Evolutionary conservation across 331 rosid species (phyloP).

Genomic region (Acacia pycnantha): DNA sequence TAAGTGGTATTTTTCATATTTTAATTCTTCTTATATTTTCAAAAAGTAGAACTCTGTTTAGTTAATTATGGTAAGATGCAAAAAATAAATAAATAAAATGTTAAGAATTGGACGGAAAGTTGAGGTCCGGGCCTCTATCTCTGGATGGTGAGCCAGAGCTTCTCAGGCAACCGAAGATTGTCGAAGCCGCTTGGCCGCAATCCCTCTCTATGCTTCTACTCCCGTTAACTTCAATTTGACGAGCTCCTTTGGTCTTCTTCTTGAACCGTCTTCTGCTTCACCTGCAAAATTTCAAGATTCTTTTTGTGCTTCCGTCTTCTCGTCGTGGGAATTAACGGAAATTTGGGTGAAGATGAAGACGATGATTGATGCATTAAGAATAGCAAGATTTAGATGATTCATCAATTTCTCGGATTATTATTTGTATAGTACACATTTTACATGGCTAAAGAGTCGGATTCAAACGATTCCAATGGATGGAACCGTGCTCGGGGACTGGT

Average conservation of each 20-base stretch:
- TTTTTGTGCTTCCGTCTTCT: background rate
- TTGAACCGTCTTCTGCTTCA: background rate
- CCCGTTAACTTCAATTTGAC: slow-evolving; percentile 1
- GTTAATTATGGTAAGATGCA: no score
- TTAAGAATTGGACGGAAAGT: background rate
- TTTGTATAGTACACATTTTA: background rate
- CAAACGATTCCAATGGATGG: slow-evolving; percentile 53
- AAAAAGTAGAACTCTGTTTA: no score
- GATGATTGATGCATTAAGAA: slow-evolving; percentile 1
- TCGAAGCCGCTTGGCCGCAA: background rate
- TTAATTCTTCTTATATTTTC: background rate
- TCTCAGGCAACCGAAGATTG: slow-evolving; percentile 1
- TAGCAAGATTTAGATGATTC: background rate
- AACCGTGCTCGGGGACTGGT: slow-evolving; percentile 69
- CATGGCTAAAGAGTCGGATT: slow-evolving; percentile 58
- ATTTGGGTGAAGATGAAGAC: background rate
- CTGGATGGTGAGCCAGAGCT: slow-evolving; percentile 7
- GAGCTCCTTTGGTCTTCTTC: background rate
- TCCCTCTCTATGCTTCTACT: background rate
- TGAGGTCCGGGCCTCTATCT: background rate
- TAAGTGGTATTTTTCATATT: background rate
- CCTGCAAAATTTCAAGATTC: background rate
- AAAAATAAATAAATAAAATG: no score
- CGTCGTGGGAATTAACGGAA: background rate
- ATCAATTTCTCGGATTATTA: background rate